A percentile compares a stretch with the other conserved stretches of the same genome.
phyloP scores from a whole-genome alignment of 2,329 filamentous ascomycete species.

The Fonsecaea multimorphosa region DNA sequence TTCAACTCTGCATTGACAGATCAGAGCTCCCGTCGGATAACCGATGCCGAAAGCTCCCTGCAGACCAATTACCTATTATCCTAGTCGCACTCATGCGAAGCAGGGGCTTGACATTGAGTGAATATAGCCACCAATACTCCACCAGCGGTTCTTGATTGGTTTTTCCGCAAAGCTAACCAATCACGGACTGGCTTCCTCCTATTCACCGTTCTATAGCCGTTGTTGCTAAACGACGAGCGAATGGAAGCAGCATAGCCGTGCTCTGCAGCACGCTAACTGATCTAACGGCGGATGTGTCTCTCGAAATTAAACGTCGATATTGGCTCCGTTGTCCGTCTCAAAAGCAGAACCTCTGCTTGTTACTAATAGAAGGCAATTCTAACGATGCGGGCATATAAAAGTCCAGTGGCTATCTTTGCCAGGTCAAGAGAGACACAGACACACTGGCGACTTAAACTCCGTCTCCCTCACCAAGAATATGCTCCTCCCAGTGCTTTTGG shows the following conservation, averaged over 20 bases:
- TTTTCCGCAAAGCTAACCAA: background rate
- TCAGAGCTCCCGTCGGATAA: background rate
- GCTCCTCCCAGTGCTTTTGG: background rate
- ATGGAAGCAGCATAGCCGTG: background rate
- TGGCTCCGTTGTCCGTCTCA: background rate
- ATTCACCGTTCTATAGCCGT: background rate
- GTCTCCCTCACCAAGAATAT: background rate
- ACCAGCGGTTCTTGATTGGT: background rate
- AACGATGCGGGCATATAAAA: background rate
- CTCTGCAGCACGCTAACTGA: background rate
- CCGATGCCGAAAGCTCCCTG: background rate
- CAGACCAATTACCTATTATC: background rate
- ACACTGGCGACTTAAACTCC: background rate
- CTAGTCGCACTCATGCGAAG: background rate
- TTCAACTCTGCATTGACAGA: background rate
- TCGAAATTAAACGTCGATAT: background rate
- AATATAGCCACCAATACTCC: background rate
- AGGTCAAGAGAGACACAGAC: background rate
- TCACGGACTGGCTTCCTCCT: background rate
- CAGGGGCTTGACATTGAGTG: background rate
- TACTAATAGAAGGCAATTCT: slow-evolving; percentile 1
- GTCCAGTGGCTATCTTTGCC: background rate
- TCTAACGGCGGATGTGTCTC: background rate
- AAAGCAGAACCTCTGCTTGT: background rate
- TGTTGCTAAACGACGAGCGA: background rate